These are phyloP conservation scores for Pseudocercospora eumusae DNA, from an alignment of 2,329 filamentous ascomycete species.

Conservation along the genomic window DNA sequence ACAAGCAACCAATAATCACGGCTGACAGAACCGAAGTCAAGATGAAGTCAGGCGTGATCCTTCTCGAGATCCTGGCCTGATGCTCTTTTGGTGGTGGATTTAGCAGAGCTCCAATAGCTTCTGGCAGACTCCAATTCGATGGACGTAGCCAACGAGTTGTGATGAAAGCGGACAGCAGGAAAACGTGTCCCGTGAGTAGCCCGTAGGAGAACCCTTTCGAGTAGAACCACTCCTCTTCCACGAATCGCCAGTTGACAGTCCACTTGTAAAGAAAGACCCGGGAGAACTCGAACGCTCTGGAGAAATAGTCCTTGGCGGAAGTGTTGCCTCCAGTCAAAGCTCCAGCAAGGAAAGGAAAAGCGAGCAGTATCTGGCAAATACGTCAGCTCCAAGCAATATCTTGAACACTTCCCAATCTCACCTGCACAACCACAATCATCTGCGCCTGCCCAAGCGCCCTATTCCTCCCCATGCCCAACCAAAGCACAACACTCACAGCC, in stretches of 20 bases:
- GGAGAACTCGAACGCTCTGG: conserved; percentile 85
- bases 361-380: conserved; percentile 52
- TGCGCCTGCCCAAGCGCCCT: conserved; percentile 67
- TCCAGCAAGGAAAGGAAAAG: conserved; percentile 66
- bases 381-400: conserved; percentile 12
- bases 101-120: conserved; percentile 55
- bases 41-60: conserved; percentile 70
- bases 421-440: conserved; percentile 76
- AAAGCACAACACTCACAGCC: conserved; percentile 73
- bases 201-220: conserved; percentile 66
- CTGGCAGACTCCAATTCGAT: conserved; percentile 58
- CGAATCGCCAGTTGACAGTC: conserved; percentile 98
- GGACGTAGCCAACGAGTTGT: conserved; percentile 71
- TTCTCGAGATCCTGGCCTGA: conserved; percentile 58
- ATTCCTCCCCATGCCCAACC: conserved; percentile 69
- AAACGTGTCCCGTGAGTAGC: conserved; percentile 66
- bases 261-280: conserved; percentile 93
- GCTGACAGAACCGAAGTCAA: conserved; percentile 75
- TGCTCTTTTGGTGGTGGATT: conserved; percentile 50
- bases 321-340: conserved; percentile 49
- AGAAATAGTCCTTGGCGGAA: conserved; percentile 65
- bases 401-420: conserved; percentile 40
- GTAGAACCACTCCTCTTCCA: conserved; percentile 80
- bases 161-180: conserved; percentile 67
- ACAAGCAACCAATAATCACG: conserved; percentile 77